phyloP scores from a whole-genome alignment of 2,329 filamentous ascomycete species.

The Botryosphaeria dothidea region DNA sequence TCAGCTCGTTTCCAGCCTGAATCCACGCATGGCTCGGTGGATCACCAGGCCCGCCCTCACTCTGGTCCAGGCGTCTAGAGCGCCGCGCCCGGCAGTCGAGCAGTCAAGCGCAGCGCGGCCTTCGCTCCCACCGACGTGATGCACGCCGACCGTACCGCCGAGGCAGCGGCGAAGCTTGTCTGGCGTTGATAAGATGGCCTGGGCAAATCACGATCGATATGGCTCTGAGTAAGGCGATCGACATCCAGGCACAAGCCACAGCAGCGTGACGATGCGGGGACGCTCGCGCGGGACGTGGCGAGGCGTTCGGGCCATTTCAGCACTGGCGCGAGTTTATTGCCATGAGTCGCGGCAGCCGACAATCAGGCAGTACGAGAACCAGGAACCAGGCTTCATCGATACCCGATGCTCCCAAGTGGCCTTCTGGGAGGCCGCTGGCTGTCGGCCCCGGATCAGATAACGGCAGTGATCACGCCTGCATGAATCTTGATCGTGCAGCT shows the following conservation, averaged over 20 bases:
- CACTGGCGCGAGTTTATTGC: conserved; percentile 19
- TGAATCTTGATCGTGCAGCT: conserved; percentile 11
- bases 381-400: conserved; percentile 19
- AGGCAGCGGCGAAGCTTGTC: not conserved
- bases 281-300: conserved; percentile 19
- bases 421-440: not conserved
- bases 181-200: conserved; percentile 7
- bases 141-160: not conserved
- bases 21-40: conserved; percentile 7
- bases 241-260: conserved; percentile 14
- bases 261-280: conserved; percentile 16
- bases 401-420: conserved; percentile 10
- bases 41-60: conserved; percentile 6
- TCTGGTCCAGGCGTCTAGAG: not conserved
- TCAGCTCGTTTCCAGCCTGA: conserved; percentile 16
- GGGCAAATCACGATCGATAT: conserved; percentile 2
- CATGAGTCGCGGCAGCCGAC: conserved; percentile 17
- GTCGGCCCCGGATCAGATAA: conserved; percentile 1
- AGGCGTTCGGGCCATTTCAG: conserved; percentile 20
- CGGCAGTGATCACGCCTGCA: conserved; percentile 3
- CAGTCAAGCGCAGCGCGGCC: not conserved
- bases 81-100: not conserved
- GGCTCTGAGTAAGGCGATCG: not conserved
- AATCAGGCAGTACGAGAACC: conserved; percentile 17
- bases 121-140: not conserved